phyloP scores from a whole-genome alignment of 148 eudicot species.

The Rhododendron griersonianum region DNA sequence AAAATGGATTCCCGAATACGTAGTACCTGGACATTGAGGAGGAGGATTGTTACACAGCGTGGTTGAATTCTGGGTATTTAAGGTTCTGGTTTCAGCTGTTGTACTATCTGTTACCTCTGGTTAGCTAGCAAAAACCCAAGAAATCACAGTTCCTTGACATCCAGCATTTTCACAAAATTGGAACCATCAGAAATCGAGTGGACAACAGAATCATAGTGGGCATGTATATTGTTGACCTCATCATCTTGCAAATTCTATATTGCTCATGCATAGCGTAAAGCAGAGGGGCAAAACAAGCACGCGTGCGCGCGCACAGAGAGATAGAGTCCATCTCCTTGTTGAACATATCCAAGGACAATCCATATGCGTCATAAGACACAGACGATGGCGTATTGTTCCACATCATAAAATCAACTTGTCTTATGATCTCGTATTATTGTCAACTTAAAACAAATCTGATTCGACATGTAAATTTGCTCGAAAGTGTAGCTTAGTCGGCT shows the following conservation, averaged over 20 bases:
- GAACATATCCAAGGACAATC: background rate
- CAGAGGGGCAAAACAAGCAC: background rate
- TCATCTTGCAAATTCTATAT: background rate
- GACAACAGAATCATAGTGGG: background rate
- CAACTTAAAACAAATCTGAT: background rate
- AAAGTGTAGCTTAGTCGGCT: constrained; percentile 30
- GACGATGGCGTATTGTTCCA: background rate
- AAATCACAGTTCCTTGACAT: background rate
- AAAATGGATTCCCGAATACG: background rate
- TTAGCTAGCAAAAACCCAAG: background rate
- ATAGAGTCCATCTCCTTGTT: background rate
- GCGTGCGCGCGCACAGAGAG: background rate
- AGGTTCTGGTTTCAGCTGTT: background rate
- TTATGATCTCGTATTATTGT: background rate
- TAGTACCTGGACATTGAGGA: background rate
- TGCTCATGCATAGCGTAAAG: background rate
- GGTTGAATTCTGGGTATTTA: background rate
- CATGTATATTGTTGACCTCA: background rate
- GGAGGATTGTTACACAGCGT: background rate
- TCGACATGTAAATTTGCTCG: background rate
- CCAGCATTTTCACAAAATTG: background rate
- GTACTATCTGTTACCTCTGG: background rate
- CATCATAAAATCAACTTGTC: background rate
- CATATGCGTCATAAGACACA: background rate
- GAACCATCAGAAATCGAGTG: background rate